Base-by-base conservation (phyloP, 2,329 filamentous ascomycete genomes). In the Beauveria sp. region DNA sequence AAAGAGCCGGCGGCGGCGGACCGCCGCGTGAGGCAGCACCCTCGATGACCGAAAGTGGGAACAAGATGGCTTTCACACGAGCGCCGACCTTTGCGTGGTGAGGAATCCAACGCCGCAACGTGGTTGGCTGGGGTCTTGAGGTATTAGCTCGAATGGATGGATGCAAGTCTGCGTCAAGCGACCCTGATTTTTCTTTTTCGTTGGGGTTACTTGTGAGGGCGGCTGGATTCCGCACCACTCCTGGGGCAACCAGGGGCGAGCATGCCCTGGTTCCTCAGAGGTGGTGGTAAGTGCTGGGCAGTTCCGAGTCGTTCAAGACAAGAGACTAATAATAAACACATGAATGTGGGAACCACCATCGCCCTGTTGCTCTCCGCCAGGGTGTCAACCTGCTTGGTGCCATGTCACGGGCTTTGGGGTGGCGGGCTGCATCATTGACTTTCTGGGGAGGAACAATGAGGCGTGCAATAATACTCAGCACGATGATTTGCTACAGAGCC, bases 211-310 rank as follows among this genome's bases (percentile, higher is more conserved):
- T 60, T 49, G 58, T 60, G 58, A 53, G 46, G 18, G 48, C 58
- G 58, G 58, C 40, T 8, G n/a, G 40, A 60, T 60, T 60, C 58
- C 58, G 58, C 58, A 53, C 58, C 38, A 9, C 24, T 20, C 12
- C 34, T 38, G 34, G 34, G 12, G 34, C 34, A 34, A 34, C 31
- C 31, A 34, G 31, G 31, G 31, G 10, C 3, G 10, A 48, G 45
- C 12, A 16, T 48, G 20, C 20, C 10, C 45, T 48, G 22, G 14
- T 24, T 26, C 31, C 31, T 34, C 10, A 14, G 10, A 10, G 31
- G 31, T 38, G n/a, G 26, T 56, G 18, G 8, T 46, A 26, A 34
- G 40, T 24, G 26, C 22, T 8, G 14, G 52, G 38, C 26, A 34
- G 9, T 20, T 31, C 16, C 28, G 28, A 40, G 31, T 58, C 55